A percentile compares a stretch with the other conserved stretches of the same genome.
Conservation (phyloP, 2,329 filamentous ascomycete species). For the Pseudocercospora crystallina region DNA sequence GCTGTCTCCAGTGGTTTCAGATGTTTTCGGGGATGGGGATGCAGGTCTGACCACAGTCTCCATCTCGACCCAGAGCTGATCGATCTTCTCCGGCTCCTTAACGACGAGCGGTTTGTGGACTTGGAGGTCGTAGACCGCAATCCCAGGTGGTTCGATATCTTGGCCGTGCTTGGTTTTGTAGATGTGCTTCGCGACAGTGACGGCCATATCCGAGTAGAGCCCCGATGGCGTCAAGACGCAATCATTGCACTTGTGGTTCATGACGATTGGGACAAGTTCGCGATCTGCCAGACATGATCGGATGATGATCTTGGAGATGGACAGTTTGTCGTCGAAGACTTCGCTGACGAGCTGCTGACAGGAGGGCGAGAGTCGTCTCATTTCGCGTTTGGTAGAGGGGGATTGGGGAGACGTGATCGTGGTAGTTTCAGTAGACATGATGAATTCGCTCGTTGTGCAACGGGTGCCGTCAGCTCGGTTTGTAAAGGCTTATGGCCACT, state of each 20-base stretch:
- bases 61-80: slow-evolving; percentile 29
- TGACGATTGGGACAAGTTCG: slow-evolving; percentile 26
- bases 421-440: too few relatives aligned
- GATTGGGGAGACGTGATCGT: too few relatives aligned
- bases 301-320: slow-evolving; percentile 23
- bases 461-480: too few relatives aligned
- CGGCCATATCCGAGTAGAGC: slow-evolving; percentile 37
- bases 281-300: slow-evolving; percentile 25
- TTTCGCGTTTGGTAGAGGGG: too few relatives aligned
- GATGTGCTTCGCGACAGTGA: slow-evolving; percentile 29
- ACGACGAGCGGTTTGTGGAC: slow-evolving; percentile 31
- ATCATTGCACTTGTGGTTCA: slow-evolving; percentile 37
- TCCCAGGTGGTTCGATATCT: slow-evolving; percentile 17
- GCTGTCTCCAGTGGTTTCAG: too few relatives aligned
- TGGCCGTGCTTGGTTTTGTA: slow-evolving; percentile 14
- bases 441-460: too few relatives aligned
- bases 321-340: slow-evolving; percentile 11
- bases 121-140: slow-evolving; percentile 29
- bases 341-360: slow-evolving; percentile 27
- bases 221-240: slow-evolving; percentile 33
- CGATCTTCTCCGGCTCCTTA: slow-evolving; percentile 20
- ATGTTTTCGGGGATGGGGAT: neutral
- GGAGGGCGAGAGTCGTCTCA: slow-evolving; percentile 22
- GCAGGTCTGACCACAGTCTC: slow-evolving; percentile 12
- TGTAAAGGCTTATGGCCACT: too few relatives aligned